Conservation (phyloP, 768 basidiomycete genomes). For the Macrolepiota dolichaula region DNA sequence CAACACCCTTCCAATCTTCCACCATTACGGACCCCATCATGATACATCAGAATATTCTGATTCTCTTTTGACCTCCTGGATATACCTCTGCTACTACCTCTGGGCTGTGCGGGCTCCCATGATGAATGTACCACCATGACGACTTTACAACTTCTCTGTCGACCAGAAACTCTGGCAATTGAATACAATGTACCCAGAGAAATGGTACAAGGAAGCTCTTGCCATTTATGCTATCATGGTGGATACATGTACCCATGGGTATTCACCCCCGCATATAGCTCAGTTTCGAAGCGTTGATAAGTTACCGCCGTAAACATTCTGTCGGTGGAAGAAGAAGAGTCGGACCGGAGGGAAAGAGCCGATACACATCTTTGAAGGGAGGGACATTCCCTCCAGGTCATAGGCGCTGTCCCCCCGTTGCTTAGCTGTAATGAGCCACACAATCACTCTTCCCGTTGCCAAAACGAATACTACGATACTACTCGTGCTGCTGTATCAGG, state of each 20-base stretch:
- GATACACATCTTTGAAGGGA: too few species aligned
- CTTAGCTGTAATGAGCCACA: background rate
- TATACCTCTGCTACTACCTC: background rate
- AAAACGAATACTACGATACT: background rate
- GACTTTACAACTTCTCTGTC: background rate
- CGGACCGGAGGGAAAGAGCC: too few species aligned
- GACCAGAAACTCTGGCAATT: background rate
- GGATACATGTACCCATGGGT: background rate
- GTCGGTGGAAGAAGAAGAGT: background rate
- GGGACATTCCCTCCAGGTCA: too few species aligned
- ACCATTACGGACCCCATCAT: background rate
- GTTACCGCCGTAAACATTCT: background rate
- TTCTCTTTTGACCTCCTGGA: background rate
- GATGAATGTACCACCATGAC: background rate
- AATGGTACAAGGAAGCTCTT: background rate
- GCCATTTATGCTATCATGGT: background rate
- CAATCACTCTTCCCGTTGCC: background rate
- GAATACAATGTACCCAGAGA: background rate
- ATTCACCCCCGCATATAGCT: too few species aligned
- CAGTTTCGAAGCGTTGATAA: background rate
- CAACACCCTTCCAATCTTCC: background rate
- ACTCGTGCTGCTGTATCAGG: too few species aligned
- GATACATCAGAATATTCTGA: constrained; percentile 6
- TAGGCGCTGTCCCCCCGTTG: too few species aligned
- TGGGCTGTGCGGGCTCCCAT: background rate